Evolutionary conservation across 306 rosid species (phyloP), one percentile per base, ranked within the genome.

Genomic region (cucumber (Cucumis sativus)): DNA sequence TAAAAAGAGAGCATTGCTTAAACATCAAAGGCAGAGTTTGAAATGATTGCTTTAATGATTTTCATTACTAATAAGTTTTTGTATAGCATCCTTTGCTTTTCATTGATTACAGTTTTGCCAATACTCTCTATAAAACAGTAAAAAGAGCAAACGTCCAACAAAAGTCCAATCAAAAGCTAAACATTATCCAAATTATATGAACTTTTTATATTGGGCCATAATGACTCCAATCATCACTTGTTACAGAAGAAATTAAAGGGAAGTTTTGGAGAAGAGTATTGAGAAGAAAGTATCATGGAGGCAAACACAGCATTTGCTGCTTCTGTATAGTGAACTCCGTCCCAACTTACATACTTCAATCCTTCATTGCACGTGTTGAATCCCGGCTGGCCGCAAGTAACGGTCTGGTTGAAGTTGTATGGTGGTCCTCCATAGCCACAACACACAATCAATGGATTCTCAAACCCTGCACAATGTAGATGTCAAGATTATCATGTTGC

Each of bases 361-460:
- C 81, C 82, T 41, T 80, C 82, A 7, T 10, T 51, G 78, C 84
- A 80, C 7, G 74, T 45, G 10, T 78, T 67, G 78, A 10, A 84
- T 12, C 82, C 77, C 7, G 82, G 39, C 4, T 56, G 66, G 14
- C 79, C 82, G 18, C 86, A 73, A 10, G 82, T 58, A 15, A 55
- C 17, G 39, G 51, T 77, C 20, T 30, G 65, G 35, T 71, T 47
- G 66, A 70, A 83, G 81, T 83, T 83, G 79, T 77, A 63, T 7
- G 81, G 86, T 2, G 79, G 81, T 8, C 84, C 86, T 20, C 86
- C 86, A 18, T 57, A 58, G 14, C 84, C 86, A 74, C 84, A 84
- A 39, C 84, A 78, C 6, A 79, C 79, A 77, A 63, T 74, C 28
- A 74, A 80, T 18, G 82, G 82, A 72, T 80, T 57, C 77, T 80